Evolutionary conservation across 2,329 filamentous ascomycete genomes (phyloP).

Genomic region (Dryadomyces quercivorus): DNA sequence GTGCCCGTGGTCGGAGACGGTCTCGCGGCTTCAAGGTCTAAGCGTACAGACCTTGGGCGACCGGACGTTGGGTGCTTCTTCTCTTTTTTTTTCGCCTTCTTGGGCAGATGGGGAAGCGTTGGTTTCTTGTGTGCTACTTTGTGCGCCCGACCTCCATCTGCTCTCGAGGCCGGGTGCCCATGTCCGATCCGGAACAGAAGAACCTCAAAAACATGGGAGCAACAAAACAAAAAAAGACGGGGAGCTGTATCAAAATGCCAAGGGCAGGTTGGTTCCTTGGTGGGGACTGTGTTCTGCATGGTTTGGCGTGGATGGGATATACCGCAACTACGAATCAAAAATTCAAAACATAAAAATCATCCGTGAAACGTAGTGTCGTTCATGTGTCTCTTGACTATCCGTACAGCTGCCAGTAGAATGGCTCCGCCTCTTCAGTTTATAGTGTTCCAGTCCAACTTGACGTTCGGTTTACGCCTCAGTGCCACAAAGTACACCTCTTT

Average conservation of each 20-base stretch:
- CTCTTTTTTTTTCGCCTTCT: conserved; percentile 3
- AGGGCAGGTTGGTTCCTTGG: neutral
- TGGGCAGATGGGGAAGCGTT: neutral
- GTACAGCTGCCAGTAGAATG: neutral
- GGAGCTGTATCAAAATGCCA: neutral
- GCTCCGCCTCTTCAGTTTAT: too few species aligned
- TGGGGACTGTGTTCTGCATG: conserved; percentile 1
- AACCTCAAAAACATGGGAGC: neutral
- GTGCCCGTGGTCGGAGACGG: conserved; percentile 94
- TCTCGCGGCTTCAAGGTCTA: conserved; percentile 99
- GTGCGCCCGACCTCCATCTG: neutral
- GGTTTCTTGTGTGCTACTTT: neutral
- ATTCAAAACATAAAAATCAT: neutral
- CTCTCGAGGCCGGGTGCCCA: neutral
- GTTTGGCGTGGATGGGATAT: conserved; percentile 7
- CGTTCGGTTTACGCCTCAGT: conserved; percentile 48
- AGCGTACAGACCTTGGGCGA: neutral
- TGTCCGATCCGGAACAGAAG: neutral
- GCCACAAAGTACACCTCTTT: conserved; percentile 82
- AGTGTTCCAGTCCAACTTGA: conserved; percentile 12
- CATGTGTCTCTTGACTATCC: neutral
- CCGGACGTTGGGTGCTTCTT: neutral
- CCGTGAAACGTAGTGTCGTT: neutral
- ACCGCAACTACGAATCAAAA: conserved; percentile 2
- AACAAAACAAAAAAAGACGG: neutral